Evolutionary conservation across 352 stramenopile genomes (phyloP).

Genomic region (Thraustochytrium striatum): DNA sequence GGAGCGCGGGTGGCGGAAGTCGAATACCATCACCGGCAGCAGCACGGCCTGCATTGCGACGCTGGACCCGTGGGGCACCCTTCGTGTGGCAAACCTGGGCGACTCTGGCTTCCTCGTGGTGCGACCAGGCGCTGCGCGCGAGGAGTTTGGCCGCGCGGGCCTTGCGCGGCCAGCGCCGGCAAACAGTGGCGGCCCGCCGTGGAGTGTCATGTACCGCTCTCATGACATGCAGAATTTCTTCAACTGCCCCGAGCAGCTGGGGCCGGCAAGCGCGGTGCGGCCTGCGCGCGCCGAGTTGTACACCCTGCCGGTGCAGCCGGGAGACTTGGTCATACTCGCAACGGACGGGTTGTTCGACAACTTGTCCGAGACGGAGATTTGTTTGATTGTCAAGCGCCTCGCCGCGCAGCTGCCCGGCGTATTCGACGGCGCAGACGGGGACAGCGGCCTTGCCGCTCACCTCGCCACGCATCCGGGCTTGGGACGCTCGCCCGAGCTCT

Average conservation of each 20-base stretch:
- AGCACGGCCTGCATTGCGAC: slow-evolving; percentile 65
- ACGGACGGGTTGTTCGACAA: slow-evolving; percentile 95
- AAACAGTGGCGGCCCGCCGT: slow-evolving; percentile 50
- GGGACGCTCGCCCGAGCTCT: neutral
- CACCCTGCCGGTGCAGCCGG: slow-evolving; percentile 71
- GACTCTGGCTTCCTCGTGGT: slow-evolving; percentile 87
- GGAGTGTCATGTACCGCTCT: slow-evolving; percentile 78
- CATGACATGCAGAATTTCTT: slow-evolving; percentile 90
- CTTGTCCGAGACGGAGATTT: slow-evolving; percentile 69
- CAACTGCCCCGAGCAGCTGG: slow-evolving; percentile 92
- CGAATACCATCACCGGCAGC: slow-evolving; percentile 54
- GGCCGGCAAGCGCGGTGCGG: slow-evolving; percentile 76
- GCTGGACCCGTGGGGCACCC: slow-evolving; percentile 59
- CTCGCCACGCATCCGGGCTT: no score
- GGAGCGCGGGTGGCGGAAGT: slow-evolving; percentile 1
- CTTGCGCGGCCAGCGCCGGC: neutral
- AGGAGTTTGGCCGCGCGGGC: neutral
- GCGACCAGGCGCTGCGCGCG: slow-evolving; percentile 51
- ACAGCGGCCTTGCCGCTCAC: neutral
- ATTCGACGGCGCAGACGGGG: neutral
- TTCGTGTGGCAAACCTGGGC: slow-evolving; percentile 84
- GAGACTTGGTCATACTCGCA: slow-evolving; percentile 85
- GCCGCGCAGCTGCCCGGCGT: neutral
- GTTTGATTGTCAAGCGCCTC: slow-evolving; percentile 11
- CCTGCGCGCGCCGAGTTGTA: slow-evolving; percentile 81